Evolutionary conservation across 495 filamentous ascomycete species (phyloP).

Genomic region (Trichoderma virens): DNA sequence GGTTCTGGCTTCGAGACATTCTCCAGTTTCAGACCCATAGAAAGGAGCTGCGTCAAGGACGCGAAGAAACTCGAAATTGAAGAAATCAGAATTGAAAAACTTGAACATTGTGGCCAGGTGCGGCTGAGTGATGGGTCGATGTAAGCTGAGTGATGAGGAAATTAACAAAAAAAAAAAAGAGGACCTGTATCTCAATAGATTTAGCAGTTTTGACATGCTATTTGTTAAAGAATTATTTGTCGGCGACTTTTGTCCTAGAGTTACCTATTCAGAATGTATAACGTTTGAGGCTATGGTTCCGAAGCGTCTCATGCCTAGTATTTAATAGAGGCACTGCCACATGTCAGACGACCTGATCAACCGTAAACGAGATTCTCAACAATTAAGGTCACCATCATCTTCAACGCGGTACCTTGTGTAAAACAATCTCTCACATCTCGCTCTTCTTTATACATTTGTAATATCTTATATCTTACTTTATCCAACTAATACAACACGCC

Average conservation of each 20-base stretch:
- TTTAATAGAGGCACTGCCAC: no score
- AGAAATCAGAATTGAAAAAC: conserved; percentile 30
- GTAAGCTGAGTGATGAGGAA: no score
- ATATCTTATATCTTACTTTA: no score
- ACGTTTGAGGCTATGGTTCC: not conserved
- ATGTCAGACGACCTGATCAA: not conserved
- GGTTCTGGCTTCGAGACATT: conserved; percentile 31
- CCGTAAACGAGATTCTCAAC: not conserved
- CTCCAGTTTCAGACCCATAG: conserved; percentile 34
- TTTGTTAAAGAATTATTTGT: no score
- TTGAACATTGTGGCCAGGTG: not conserved
- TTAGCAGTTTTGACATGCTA: no score
- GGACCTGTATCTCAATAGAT: no score
- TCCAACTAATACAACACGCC: no score
- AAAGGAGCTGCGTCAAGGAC: conserved; percentile 30
- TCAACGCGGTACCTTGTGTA: no score
- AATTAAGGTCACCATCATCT: not conserved
- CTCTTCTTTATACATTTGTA: no score
- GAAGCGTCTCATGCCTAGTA: no score
- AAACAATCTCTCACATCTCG: no score
- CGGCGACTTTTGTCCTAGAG: not conserved
- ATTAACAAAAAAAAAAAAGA: no score
- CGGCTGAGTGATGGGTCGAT: not conserved
- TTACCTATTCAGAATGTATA: not conserved
- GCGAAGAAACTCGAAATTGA: conserved; percentile 40